Percentiles rank a stretch among this genome's conserved stretches.
phyloP scores from a whole-genome alignment of 2,329 filamentous ascomycete species.

The Chlorencoelia australis region DNA sequence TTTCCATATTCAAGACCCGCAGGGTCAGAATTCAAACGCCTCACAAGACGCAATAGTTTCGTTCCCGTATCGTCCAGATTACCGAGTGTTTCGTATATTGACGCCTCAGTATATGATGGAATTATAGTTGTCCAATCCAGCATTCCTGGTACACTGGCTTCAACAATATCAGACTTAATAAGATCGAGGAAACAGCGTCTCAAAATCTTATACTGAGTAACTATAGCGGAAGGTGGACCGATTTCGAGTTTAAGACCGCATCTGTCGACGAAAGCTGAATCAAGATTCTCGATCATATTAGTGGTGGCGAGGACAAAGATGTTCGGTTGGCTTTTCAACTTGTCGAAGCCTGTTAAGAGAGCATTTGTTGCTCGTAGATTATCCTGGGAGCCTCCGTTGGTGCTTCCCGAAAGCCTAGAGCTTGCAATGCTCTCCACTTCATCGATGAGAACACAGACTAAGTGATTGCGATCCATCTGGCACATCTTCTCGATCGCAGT shows the following conservation, averaged over 20 bases:
- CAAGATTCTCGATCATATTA: conserved; percentile 22
- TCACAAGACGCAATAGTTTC: conserved; percentile 15
- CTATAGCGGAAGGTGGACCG: conserved; percentile 13
- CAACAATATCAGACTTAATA: conserved; percentile 12
- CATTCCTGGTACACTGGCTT: background rate
- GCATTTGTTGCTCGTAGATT: conserved; percentile 26
- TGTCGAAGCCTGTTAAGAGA: conserved; percentile 25
- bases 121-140: conserved; percentile 9
- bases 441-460: conserved; percentile 27
- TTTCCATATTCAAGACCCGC: conserved; percentile 1
- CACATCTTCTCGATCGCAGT: conserved; percentile 28
- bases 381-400: conserved; percentile 22
- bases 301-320: conserved; percentile 25
- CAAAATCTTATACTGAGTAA: conserved; percentile 24
- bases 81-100: conserved; percentile 7
- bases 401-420: conserved; percentile 16
- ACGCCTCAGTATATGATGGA: conserved; percentile 16
- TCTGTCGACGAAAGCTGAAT: conserved; percentile 25
- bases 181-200: conserved; percentile 16
- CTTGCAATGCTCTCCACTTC: conserved; percentile 27
- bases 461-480: conserved; percentile 13
- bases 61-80: too few relatives aligned
- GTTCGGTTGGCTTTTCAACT: conserved; percentile 17
- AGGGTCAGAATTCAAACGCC: conserved; percentile 9
- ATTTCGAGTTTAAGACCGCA: conserved; percentile 18